Base-by-base conservation (phyloP, 768 basidiomycete genomes). In the Pleurotus platypus region DNA sequence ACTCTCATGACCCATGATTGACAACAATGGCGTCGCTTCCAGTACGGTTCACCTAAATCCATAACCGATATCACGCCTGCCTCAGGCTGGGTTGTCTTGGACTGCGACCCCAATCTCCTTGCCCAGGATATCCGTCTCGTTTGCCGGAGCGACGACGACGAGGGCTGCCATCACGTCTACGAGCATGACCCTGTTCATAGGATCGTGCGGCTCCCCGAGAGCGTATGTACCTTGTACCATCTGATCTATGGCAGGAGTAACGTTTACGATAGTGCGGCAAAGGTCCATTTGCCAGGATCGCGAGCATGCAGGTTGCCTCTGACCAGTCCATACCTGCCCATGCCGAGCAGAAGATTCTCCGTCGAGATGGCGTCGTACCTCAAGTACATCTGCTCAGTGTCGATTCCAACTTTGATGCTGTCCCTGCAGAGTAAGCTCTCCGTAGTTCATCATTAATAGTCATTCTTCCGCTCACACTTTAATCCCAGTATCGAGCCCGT, bases 141-240 rank as follows among this genome's bases (percentile, higher is more conserved):
- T 12, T 54, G 51, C 22, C 13, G 24, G 15, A 54, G 51, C 22
- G 51, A 54, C 16, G 51, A 42, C n/a, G 65, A 67, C 9, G 57
- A 63, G 20, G 65, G 66, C 7, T 81, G 79, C 62, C 64, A 66
- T 16, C 78, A 78, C 55, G 64, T 82, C 11, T 76, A 70, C 58
- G 58, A 61, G 38, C 64, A 69, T 30, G 64, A 62, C 42, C 72
- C 79, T 0, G 75, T 70, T n/a, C 76, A 75, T 58, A 83, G 78
- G 59, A 66, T 85, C 18, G 80, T 83, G 30, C 73, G 81, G 16
- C 64, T 85, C 6, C 82, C 83, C 3, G 75, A 83, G 61, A 69
- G 69, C 50, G 83, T 83, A 53, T 46, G 76, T 71, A 16, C 43
- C 18, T n/a, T 55, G 8, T 20, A 45, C 38, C 49, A 3, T 1